Evolutionary conservation across 352 stramenopile genomes (phyloP), one percentile per base, ranked within the genome.

Genomic region (Phytophthora rubi): DNA sequence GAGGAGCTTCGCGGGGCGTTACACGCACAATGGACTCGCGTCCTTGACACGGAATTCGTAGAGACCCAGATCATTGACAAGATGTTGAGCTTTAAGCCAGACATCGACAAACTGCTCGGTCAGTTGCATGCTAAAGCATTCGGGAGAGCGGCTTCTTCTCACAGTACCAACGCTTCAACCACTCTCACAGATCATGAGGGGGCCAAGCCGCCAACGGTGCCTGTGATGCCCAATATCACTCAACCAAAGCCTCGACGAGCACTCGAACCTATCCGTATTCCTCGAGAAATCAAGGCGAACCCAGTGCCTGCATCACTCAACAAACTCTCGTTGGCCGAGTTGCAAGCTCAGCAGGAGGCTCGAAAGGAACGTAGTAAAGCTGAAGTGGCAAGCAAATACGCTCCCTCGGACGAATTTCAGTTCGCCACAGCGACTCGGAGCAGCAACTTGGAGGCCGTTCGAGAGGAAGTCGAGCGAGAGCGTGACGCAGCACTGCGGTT

Each of bases 11-110:
- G 88, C 54, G 81, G 86, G n/a, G 73, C 76, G 12, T 79, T 98
- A 33, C 88, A 88, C 23, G 62, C 71, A 9, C 83, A 96, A 63
- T 98, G 92, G 92, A 81, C 88, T 33, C 79, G 76, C 2, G 74
- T 97, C 3, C 83, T 97, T 9, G 94, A 98, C 33, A 70, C 92
- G 4, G 75, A 84, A 5, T 98, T 96, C 49, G 87, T 98, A 12
- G 86, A 97, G 62, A 67, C 44, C 8, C 64, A 90, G 55, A 82
- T 95, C 39, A 86, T 93, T 48, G 70, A 62, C 47, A 91, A 88
- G 59, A 92, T 93, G 81, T 15, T 82, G 13, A 59, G 53, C 6
- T 79, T 77, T 9, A 73, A 79, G 16, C n/a, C 62, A 5, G 75
- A 77, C 0, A 79, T 92, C 49, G 53, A 73, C 6, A 35, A 69